Evolutionary conservation across 441 rosid genomes (phyloP).

Genomic region (Geranium incanum): DNA sequence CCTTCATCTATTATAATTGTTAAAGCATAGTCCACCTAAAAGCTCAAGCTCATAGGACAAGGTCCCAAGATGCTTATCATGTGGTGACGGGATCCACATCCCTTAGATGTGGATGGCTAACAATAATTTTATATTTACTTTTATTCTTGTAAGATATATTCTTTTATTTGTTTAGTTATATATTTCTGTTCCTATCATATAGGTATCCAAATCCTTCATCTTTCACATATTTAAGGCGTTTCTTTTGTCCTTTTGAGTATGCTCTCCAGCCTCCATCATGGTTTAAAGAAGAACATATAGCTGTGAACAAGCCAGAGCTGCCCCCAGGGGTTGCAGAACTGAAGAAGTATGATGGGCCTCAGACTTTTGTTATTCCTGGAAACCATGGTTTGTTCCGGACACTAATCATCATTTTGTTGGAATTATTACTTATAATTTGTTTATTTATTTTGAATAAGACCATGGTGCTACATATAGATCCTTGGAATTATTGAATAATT

Average conservation of each 20-base stretch:
- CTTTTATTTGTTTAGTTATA: neutral
- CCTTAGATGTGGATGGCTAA: too few relatives aligned
- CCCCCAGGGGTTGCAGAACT: constrained; percentile 61
- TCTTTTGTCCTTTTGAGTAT: constrained; percentile 90
- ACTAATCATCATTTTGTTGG: constrained; percentile 13
- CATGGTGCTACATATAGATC: neutral
- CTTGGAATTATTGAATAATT: neutral
- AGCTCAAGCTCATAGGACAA: too few relatives aligned
- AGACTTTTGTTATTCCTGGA: constrained; percentile 90
- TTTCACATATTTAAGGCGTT: constrained; percentile 82
- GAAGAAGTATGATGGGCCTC: constrained; percentile 88
- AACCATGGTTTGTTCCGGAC: constrained; percentile 73
- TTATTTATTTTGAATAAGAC: neutral
- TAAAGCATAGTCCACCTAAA: too few relatives aligned
- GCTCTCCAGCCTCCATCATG: constrained; percentile 93
- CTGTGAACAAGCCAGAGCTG: constrained; percentile 83
- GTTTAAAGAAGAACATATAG: constrained; percentile 64
- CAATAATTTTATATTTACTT: neutral
- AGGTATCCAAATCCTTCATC: constrained; percentile 97
- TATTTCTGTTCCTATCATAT: constrained; percentile 17
- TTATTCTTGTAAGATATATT: neutral
- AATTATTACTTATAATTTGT: neutral
- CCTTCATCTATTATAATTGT: neutral
- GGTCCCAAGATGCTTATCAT: too few relatives aligned
- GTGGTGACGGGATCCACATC: too few relatives aligned